Evolutionary conservation across 1,284 basidiomycete species (phyloP).

Genomic region (Golubevia sp.): DNA sequence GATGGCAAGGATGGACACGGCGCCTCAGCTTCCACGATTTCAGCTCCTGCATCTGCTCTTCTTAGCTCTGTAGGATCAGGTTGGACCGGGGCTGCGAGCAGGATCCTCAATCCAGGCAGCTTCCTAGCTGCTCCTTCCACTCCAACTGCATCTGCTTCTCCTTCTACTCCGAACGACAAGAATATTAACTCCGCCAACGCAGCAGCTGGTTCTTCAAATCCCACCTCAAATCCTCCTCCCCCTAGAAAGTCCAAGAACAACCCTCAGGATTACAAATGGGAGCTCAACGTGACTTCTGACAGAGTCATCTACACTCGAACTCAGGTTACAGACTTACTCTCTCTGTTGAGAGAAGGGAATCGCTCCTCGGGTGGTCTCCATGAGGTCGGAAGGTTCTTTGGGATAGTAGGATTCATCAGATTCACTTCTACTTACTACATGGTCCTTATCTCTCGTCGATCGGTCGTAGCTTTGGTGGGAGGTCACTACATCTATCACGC

Average conservation of each 20-base stretch:
- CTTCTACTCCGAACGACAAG: too few relatives aligned
- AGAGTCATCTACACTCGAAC: constrained; percentile 41
- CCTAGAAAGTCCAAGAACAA: background rate
- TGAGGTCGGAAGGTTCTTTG: constrained; percentile 57
- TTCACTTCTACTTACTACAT: constrained; percentile 59
- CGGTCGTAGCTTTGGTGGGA: constrained; percentile 88
- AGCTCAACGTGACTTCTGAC: constrained; percentile 49
- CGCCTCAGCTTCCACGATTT: too few relatives aligned
- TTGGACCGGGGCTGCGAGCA: too few relatives aligned
- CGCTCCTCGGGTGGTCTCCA: constrained; percentile 42
- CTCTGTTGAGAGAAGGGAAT: constrained; percentile 50
- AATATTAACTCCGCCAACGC: too few relatives aligned
- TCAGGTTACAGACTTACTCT: constrained; percentile 42
- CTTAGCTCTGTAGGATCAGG: too few relatives aligned
- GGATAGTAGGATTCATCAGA: constrained; percentile 59
- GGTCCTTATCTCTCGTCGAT: constrained; percentile 79
- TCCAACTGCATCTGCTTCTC: too few relatives aligned
- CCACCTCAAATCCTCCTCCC: background rate
- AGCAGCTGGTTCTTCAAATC: too few relatives aligned
- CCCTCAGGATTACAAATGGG: constrained; percentile 17
- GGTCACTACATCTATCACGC: constrained; percentile 93
- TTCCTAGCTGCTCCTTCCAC: too few relatives aligned
- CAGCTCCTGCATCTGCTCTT: too few relatives aligned
- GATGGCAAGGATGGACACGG: too few relatives aligned
- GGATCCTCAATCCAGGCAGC: too few relatives aligned